Percentiles rank a stretch among this genome's conserved stretches.
These are phyloP conservation scores for Solanum dulcamara DNA, from an alignment of 257 asterid genomes.

Conservation along the genomic window DNA sequence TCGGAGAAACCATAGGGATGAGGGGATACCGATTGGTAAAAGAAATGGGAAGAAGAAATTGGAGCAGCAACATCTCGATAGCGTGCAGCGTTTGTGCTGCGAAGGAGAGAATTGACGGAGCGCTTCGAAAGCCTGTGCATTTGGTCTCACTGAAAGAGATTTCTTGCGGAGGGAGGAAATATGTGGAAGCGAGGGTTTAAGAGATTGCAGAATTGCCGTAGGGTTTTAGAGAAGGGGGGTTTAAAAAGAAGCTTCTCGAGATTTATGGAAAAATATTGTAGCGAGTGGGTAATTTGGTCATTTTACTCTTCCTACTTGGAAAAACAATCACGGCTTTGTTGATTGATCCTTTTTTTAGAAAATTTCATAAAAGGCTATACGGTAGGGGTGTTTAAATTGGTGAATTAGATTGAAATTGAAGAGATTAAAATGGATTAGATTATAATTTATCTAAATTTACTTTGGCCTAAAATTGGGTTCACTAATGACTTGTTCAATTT, in stretches of 20 bases:
- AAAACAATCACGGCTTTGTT: too few species aligned
- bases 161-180: too few species aligned
- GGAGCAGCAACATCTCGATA: slow-evolving; percentile 30
- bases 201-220: neutral
- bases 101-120: slow-evolving; percentile 43
- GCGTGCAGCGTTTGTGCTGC: slow-evolving; percentile 21
- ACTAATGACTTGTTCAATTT: too few species aligned
- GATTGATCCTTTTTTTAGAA: too few species aligned
- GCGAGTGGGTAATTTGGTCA: neutral
- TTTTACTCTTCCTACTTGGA: neutral
- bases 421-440: too few species aligned
- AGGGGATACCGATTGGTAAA: slow-evolving; percentile 9
- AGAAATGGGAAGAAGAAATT: slow-evolving; percentile 23
- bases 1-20: neutral
- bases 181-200: neutral
- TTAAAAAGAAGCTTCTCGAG: slow-evolving; percentile 43
- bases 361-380: too few species aligned
- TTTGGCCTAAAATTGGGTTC: too few species aligned
- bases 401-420: too few species aligned
- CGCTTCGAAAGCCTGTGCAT: slow-evolving; percentile 71
- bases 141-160: neutral
- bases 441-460: too few species aligned
- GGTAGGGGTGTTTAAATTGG: too few species aligned
- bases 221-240: slow-evolving; percentile 49
- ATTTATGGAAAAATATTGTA: neutral